A percentile compares a stretch with the other conserved stretches of the same genome.
These are phyloP conservation scores for Penicillium silybi DNA, from an alignment of 495 filamentous ascomycete genomes.

Conservation along the genomic window DNA sequence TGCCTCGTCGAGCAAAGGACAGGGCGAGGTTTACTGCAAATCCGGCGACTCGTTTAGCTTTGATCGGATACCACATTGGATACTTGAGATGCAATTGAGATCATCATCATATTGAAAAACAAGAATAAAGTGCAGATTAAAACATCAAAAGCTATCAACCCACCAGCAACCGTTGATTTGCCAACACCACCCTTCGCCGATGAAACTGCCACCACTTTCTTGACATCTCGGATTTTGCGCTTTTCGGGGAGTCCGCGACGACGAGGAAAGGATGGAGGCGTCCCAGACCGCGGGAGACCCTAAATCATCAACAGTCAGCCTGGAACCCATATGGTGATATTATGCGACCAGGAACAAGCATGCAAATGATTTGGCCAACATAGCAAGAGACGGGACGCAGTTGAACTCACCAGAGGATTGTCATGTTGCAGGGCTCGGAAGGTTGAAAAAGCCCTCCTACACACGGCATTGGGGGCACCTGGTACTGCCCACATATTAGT, in stretches of 20 bases:
- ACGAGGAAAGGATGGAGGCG: constrained; percentile 66
- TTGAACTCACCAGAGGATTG: constrained; percentile 70
- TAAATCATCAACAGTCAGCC: constrained; percentile 23
- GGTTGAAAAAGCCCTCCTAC: constrained; percentile 58
- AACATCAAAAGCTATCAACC: constrained; percentile 1
- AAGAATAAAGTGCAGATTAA: neutral
- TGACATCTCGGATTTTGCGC: constrained; percentile 72
- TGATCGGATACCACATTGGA: neutral
- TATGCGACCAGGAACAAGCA: neutral
- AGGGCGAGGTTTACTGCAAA: constrained; percentile 76
- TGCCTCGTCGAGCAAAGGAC: constrained; percentile 73
- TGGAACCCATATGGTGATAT: neutral
- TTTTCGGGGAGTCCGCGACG: constrained; percentile 81
- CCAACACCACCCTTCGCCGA: constrained; percentile 97
- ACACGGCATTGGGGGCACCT: neutral
- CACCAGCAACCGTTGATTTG: constrained; percentile 88
- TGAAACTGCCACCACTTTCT: constrained; percentile 85
- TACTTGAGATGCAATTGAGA: neutral
- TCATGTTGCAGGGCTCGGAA: constrained; percentile 70
- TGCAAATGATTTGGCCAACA: neutral
- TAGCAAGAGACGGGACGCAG: neutral
- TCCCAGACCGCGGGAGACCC: constrained; percentile 79
- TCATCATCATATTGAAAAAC: neutral
- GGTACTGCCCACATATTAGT: constrained; percentile 7
- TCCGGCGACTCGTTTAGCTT: neutral